Evolutionary conservation across 1,284 basidiomycete genomes (phyloP), one percentile per base, ranked within the genome.

Genomic region (Cerrena zonata): DNA sequence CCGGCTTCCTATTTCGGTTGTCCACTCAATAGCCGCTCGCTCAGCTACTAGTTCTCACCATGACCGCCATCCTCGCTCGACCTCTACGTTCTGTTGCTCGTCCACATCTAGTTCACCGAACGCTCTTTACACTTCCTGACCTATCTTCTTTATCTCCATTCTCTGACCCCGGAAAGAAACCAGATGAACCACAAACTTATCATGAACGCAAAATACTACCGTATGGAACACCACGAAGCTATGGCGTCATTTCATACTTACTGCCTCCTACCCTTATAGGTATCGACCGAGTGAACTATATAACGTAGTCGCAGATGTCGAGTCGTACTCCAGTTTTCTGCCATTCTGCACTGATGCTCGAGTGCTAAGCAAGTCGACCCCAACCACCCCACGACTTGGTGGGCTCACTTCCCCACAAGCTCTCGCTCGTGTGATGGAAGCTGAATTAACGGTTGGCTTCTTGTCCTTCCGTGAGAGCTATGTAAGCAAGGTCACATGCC

Each of bases 401-500:
- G 53, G 47, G 11, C 57, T 48, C 5, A 39, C 49, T 19, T 51
- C 45, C 19, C 37, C 45, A 7, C 43, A 46, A 51, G 47, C 19
- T 4, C 34, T 19, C 18, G 48, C 50, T 21, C 39, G 37, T n/a
- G 54, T 52, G 40, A 82, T 94, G 71, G 80, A 93, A 38, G 94
- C 89, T 7, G 91, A 97, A 64, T 73, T 98, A 51, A 84, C 83
- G 0, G 89, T 96, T 22, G 92, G 92, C 0, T 98, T 97, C 65
- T 80, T 94, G 56, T 78, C 84, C 4, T 86, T 97, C 62, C 77
- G 80, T 55, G 95, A 98, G 69, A 85, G 82, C 64, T 99, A 97
- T 68, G 77, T 89, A 41, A 94, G 91, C 64, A 75, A 76, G 45
- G 94, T 98, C 39, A 85, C 82, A 5, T 91, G 91, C 59, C 71